Conservation (phyloP, 257 asterid genomes). For the Echites panduratus region DNA sequence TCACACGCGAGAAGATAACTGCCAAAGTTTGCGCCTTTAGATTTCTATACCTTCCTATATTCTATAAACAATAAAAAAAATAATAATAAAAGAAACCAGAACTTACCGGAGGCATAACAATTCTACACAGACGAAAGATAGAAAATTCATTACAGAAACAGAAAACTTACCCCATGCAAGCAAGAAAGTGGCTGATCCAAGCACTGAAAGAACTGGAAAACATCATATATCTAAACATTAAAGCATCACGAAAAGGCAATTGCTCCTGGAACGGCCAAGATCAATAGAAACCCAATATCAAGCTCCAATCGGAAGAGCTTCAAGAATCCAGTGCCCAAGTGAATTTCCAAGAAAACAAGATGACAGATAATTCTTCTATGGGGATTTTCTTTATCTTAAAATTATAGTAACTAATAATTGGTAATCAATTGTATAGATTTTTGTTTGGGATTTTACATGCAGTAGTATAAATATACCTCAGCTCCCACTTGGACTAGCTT, state of each 20-base stretch:
- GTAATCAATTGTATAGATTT: neutral
- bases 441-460: neutral
- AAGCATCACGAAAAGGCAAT: neutral
- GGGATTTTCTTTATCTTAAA: neutral
- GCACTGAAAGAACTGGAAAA: slow-evolving; percentile 48
- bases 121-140: neutral
- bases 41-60: neutral
- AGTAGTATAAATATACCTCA: neutral
- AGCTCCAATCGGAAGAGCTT: slow-evolving; percentile 3
- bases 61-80: neutral
- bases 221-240: slow-evolving; percentile 47
- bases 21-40: neutral
- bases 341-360: neutral
- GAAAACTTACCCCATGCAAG: slow-evolving; percentile 76
- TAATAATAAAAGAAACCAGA: too few species aligned
- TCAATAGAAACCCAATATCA: slow-evolving; percentile 17
- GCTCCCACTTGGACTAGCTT: neutral
- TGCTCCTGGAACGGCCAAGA: slow-evolving; percentile 18
- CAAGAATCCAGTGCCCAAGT: slow-evolving; percentile 1
- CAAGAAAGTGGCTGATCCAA: slow-evolving; percentile 62
- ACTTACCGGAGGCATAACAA: neutral
- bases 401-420: neutral
- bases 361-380: neutral
- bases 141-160: slow-evolving; percentile 18
- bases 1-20: neutral